Conservation (phyloP, 1,284 basidiomycete genomes). For the Sphagnurus paluster region DNA sequence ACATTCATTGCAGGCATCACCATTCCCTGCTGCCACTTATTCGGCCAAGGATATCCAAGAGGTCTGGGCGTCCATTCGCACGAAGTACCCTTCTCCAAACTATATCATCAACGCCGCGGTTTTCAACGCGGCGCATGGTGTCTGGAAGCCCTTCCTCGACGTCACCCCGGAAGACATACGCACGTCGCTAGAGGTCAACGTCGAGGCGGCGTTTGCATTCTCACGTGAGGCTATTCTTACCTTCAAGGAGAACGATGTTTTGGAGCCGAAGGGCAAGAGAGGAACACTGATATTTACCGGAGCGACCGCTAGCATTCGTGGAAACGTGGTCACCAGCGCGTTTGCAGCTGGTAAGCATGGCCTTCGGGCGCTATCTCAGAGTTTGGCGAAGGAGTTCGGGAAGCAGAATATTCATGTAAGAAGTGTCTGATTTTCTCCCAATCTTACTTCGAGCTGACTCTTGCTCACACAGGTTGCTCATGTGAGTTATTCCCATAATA, state of each 20-base stretch:
- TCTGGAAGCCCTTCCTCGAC: constrained; percentile 71
- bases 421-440: constrained; percentile 16
- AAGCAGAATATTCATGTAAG: constrained; percentile 76
- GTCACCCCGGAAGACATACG: constrained; percentile 61
- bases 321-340: constrained; percentile 62
- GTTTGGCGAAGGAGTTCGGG: constrained; percentile 78
- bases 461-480: constrained; percentile 50
- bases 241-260: constrained; percentile 61
- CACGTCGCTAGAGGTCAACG: constrained; percentile 48
- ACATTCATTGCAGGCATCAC: constrained; percentile 44
- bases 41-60: constrained; percentile 48
- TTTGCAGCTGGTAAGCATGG: constrained; percentile 74
- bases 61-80: constrained; percentile 56
- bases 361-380: constrained; percentile 68
- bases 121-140: constrained; percentile 60
- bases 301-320: constrained; percentile 68
- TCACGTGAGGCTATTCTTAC: constrained; percentile 59
- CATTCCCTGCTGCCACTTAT: constrained; percentile 64
- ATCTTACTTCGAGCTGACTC: neutral
- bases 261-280: constrained; percentile 42
- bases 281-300: constrained; percentile 80
- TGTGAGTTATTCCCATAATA: constrained; percentile 39
- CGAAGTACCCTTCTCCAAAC: constrained; percentile 47
- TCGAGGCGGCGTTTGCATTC: constrained; percentile 69
- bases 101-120: constrained; percentile 62